Conservation (phyloP, 2,329 filamentous ascomycete genomes). For the Aspergillus jensenii region DNA sequence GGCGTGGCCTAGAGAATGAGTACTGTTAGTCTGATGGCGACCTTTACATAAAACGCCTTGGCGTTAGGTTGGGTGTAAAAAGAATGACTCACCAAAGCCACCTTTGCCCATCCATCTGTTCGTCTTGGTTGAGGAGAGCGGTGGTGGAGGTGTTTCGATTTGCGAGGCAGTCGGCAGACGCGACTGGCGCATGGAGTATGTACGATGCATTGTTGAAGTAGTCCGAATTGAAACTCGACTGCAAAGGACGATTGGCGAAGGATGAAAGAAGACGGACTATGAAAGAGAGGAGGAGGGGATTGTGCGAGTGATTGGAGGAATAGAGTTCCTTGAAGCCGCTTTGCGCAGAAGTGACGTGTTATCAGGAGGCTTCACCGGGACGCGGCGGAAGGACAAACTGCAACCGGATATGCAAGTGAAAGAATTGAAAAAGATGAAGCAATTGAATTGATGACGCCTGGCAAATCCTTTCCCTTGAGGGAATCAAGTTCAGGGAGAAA, state of each 20-base stretch:
- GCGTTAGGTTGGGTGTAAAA: constrained; percentile 14
- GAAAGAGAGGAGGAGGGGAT: constrained; percentile 1
- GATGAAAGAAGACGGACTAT: neutral
- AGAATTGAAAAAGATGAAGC: neutral
- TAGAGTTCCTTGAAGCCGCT: constrained; percentile 18
- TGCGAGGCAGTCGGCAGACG: constrained; percentile 93
- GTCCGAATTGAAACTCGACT: neutral
- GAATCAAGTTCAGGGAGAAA: constrained; percentile 4
- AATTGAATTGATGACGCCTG: neutral
- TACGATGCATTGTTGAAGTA: constrained; percentile 77
- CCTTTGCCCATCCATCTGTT: constrained; percentile 83
- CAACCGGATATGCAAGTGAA: constrained; percentile 13
- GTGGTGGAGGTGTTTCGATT: constrained; percentile 88
- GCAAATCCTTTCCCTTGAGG: neutral
- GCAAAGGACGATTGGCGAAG: neutral
- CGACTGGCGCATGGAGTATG: constrained; percentile 97
- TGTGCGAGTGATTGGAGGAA: constrained; percentile 5
- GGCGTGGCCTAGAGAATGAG: constrained; percentile 58
- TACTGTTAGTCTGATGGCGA: neutral
- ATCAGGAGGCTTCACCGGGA: constrained; percentile 20
- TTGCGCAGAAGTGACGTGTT: constrained; percentile 38
- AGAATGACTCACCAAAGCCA: constrained; percentile 69
- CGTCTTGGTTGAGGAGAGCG: constrained; percentile 85
- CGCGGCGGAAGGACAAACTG: constrained; percentile 28
- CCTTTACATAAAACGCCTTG: neutral